These are phyloP conservation scores for Delphinella strobiligena DNA, from an alignment of 2,329 filamentous ascomycete species.

Conservation along the genomic window DNA sequence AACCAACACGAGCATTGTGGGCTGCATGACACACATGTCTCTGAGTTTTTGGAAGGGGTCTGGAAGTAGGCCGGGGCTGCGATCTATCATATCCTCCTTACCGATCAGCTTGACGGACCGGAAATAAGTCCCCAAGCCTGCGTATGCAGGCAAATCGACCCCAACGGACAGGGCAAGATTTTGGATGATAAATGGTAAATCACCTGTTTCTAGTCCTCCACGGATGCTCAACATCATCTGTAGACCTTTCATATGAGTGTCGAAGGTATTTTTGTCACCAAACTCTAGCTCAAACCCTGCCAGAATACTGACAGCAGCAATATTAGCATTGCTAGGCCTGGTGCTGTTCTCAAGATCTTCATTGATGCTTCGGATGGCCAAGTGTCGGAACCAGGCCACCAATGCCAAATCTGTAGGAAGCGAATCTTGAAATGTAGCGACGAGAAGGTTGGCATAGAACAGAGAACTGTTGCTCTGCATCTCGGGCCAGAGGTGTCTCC, in stretches of 20 bases:
- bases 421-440: neutral
- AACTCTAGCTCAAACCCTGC: conserved; percentile 1
- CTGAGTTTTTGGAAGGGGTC: neutral
- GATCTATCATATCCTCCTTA: neutral
- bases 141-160: neutral
- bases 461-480: neutral
- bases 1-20: neutral
- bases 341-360: neutral
- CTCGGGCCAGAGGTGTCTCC: neutral
- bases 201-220: neutral
- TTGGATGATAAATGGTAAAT: neutral
- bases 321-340: neutral
- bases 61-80: neutral
- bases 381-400: neutral
- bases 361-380: neutral
- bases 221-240: neutral
- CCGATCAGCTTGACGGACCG: neutral
- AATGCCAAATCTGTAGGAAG: neutral
- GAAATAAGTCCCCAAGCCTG: neutral
- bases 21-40: neutral
- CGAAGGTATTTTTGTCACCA: neutral
- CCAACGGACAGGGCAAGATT: neutral
- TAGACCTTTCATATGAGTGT: neutral
- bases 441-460: neutral
- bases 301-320: neutral